A percentile compares a stretch with the other conserved stretches of the same genome.
These are phyloP conservation scores for Avicennia marina DNA, from an alignment of 257 asterid species.

Conservation along the genomic window DNA sequence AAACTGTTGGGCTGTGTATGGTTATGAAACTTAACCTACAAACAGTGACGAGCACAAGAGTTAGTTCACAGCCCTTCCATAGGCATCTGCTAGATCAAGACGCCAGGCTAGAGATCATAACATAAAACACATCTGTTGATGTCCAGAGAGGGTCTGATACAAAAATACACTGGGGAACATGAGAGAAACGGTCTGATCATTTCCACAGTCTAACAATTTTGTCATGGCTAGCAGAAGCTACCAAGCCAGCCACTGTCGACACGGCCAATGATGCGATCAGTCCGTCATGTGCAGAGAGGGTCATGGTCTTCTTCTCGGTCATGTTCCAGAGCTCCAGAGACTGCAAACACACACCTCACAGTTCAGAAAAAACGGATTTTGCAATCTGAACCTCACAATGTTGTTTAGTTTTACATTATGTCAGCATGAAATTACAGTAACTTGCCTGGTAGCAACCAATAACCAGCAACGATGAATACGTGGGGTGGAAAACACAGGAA, in stretches of 20 bases:
- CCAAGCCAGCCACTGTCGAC: conserved; percentile 60
- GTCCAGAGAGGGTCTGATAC: too few relatives aligned
- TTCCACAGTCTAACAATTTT: conserved; percentile 80
- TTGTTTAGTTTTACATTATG: too few relatives aligned
- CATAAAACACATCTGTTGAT: too few relatives aligned
- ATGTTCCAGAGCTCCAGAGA: neutral
- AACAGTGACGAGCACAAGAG: too few relatives aligned
- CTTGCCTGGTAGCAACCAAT: conserved; percentile 95
- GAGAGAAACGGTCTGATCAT: conserved; percentile 9
- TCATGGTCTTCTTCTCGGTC: neutral
- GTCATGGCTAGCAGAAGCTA: conserved; percentile 95
- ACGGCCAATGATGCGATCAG: conserved; percentile 75
- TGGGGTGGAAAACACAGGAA: conserved; percentile 95
- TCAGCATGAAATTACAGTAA: neutral
- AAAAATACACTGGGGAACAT: too few relatives aligned
- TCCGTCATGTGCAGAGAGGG: neutral
- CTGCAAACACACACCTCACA: neutral
- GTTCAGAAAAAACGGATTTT: neutral
- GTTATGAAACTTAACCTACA: too few relatives aligned
- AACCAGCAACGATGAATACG: conserved; percentile 78
- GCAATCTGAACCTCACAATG: too few relatives aligned
- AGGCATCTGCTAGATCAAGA: too few relatives aligned
- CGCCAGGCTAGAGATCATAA: too few relatives aligned
- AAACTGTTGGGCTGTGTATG: too few relatives aligned
- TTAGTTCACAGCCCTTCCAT: too few relatives aligned